Conservation (phyloP, 1,139 yeast species). For the Zygotorulaspora mrakii region DNA sequence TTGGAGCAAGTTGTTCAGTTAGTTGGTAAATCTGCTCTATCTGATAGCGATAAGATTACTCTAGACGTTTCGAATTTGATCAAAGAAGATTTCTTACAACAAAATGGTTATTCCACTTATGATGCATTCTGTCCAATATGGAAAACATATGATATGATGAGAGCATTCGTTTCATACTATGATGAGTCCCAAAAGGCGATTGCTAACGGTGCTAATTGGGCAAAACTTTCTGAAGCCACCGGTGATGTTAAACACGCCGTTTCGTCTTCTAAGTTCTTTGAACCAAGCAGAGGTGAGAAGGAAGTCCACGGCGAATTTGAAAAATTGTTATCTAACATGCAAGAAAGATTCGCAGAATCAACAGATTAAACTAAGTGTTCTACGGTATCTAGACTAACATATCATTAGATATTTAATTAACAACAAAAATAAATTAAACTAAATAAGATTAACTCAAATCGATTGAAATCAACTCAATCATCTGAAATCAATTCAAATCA, state of each 20-base stretch:
- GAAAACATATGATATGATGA: constrained; percentile 99
- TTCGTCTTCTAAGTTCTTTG: constrained; percentile 91
- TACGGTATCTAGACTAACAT: not conserved
- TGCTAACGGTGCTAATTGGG: constrained; percentile 92
- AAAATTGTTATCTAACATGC: constrained; percentile 65
- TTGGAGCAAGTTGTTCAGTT: constrained; percentile 98
- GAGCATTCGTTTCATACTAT: constrained; percentile 81
- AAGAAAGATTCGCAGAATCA: constrained; percentile 93
- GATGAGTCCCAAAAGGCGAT: constrained; percentile 98
- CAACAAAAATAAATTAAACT: too few relatives aligned
- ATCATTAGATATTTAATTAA: too few relatives aligned
- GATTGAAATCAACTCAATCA: too few relatives aligned
- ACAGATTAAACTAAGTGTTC: constrained; percentile 54
- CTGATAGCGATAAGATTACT: constrained; percentile 94
- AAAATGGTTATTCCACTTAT: constrained; percentile 95
- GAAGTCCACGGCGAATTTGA: constrained; percentile 76
- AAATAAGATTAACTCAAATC: too few relatives aligned
- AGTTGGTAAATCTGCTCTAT: constrained; percentile 96
- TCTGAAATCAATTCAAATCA: too few relatives aligned
- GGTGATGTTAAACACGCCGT: constrained; percentile 88
- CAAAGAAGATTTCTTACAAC: constrained; percentile 98
- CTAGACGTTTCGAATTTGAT: constrained; percentile 86
- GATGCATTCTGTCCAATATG: constrained; percentile 99
- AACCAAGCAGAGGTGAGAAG: constrained; percentile 86
- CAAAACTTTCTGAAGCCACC: constrained; percentile 83